These are phyloP conservation scores for Cercospora citrullina DNA, from an alignment of 2,329 filamentous ascomycete genomes.

Conservation along the genomic window DNA sequence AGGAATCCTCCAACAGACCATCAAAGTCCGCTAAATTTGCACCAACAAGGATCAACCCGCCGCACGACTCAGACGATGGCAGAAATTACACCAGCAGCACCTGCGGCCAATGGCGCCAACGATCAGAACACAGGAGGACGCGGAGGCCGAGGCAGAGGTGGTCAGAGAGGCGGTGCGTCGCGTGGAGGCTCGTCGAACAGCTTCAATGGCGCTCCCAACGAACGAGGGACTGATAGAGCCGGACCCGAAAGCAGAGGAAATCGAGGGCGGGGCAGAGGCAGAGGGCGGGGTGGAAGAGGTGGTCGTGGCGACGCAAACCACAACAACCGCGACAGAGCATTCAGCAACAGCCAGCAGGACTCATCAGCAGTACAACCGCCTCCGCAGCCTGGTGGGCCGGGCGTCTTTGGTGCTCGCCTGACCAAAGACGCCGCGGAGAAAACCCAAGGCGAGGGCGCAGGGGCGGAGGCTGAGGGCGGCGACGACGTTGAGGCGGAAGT, in stretches of 20 bases:
- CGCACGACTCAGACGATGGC: slow-evolving; percentile 19
- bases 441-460: slow-evolving; percentile 35
- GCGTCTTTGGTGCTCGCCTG: slow-evolving; percentile 50
- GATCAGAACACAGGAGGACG: slow-evolving; percentile 15
- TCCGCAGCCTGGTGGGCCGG: slow-evolving; percentile 38
- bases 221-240: slow-evolving; percentile 18
- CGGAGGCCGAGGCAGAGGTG: slow-evolving; percentile 27
- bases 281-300: slow-evolving; percentile 37
- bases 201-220: slow-evolving; percentile 16
- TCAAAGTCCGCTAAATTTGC: not conserved
- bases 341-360: slow-evolving; percentile 31
- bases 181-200: slow-evolving; percentile 19
- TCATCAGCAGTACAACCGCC: slow-evolving; percentile 40
- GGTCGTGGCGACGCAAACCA: slow-evolving; percentile 33
- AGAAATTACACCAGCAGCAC: slow-evolving; percentile 16
- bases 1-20: not conserved
- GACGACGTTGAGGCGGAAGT: slow-evolving; percentile 61
- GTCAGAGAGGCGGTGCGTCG: slow-evolving; percentile 27
- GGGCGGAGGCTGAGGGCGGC: slow-evolving; percentile 21
- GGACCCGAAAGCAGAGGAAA: slow-evolving; percentile 19
- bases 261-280: slow-evolving; percentile 29
- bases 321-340: slow-evolving; percentile 38
- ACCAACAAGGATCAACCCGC: slow-evolving; percentile 4
- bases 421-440: slow-evolving; percentile 49
- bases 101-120: slow-evolving; percentile 12